Evolutionary conservation across 1,284 basidiomycete species (phyloP).

Genomic region (Microbotryum lychnidis-dioicae): DNA sequence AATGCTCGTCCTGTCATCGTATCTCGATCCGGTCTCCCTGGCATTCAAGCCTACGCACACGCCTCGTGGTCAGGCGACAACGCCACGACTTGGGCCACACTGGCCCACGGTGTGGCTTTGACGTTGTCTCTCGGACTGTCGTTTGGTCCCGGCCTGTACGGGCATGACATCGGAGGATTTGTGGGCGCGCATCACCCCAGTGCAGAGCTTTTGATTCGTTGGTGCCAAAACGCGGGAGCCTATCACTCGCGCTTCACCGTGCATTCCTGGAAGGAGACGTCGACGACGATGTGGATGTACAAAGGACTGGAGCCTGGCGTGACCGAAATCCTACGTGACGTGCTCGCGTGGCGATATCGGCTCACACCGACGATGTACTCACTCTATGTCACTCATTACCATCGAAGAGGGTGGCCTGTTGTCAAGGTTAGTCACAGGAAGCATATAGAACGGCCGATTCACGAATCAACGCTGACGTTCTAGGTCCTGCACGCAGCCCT

Average conservation of each 20-base stretch:
- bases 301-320: constrained; percentile 2
- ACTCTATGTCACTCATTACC: constrained; percentile 26
- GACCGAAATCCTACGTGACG: constrained; percentile 9
- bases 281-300: constrained; percentile 31
- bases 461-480: background rate
- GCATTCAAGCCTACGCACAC: constrained; percentile 28
- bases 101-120: constrained; percentile 24
- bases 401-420: constrained; percentile 26
- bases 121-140: constrained; percentile 18
- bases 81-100: constrained; percentile 24
- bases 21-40: constrained; percentile 24
- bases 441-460: too few relatives aligned
- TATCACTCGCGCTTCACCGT: constrained; percentile 29
- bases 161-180: constrained; percentile 30
- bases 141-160: constrained; percentile 26
- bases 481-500: constrained; percentile 1
- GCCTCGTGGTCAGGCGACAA: constrained; percentile 30
- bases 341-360: constrained; percentile 12
- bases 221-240: constrained; percentile 24
- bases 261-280: constrained; percentile 28
- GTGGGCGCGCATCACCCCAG: constrained; percentile 26
- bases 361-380: constrained; percentile 29
- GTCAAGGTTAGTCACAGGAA: constrained; percentile 3
- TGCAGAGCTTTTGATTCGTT: constrained; percentile 23
- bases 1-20: constrained; percentile 20